Percentiles rank a stretch among this genome's conserved stretches.
Evolutionary conservation across 805 yeast genomes (phyloP).

Genomic region (Metschnikowia gelsemii): DNA sequence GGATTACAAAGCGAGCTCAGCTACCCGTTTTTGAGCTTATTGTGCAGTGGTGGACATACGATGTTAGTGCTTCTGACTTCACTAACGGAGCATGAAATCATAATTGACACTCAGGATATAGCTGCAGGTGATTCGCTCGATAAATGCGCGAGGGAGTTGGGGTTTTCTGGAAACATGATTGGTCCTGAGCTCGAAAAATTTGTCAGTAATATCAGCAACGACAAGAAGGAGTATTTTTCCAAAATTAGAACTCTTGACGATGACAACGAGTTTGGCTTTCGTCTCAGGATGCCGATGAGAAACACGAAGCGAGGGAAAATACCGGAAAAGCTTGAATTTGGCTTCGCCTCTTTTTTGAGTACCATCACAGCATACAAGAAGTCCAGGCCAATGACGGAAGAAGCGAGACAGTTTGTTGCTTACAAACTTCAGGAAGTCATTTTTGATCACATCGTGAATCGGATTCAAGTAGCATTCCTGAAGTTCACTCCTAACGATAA

Average conservation of each 20-base stretch:
- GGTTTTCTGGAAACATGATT: constrained; percentile 76
- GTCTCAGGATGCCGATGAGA: constrained; percentile 32
- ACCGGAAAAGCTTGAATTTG: constrained; percentile 45
- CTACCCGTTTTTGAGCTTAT: constrained; percentile 71
- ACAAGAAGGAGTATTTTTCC: constrained; percentile 24
- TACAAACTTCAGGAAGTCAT: constrained; percentile 60
- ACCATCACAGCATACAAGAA: constrained; percentile 39
- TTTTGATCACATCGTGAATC: constrained; percentile 70
- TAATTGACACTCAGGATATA: constrained; percentile 76
- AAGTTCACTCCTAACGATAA: constrained; percentile 26
- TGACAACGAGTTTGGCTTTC: constrained; percentile 25
- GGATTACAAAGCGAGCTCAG: constrained; percentile 7
- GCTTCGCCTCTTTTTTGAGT: constrained; percentile 77
- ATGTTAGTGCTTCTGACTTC: constrained; percentile 70
- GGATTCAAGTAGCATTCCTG: constrained; percentile 52
- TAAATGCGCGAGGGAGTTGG: constrained; percentile 85
- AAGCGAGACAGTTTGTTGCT: constrained; percentile 51
- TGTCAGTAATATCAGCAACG: constrained; percentile 34
- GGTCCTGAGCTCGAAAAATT: constrained; percentile 78
- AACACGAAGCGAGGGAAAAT: constrained; percentile 29
- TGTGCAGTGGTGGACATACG: constrained; percentile 95
- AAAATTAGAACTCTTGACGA: constrained; percentile 22
- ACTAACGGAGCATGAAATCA: constrained; percentile 63
- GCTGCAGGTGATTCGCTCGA: constrained; percentile 95
- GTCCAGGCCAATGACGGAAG: constrained; percentile 41